Percentiles rank a stretch among this genome's conserved stretches.
Conservation (phyloP, 2,329 filamentous ascomycete species). For the Thielaviopsis punctulata region DNA sequence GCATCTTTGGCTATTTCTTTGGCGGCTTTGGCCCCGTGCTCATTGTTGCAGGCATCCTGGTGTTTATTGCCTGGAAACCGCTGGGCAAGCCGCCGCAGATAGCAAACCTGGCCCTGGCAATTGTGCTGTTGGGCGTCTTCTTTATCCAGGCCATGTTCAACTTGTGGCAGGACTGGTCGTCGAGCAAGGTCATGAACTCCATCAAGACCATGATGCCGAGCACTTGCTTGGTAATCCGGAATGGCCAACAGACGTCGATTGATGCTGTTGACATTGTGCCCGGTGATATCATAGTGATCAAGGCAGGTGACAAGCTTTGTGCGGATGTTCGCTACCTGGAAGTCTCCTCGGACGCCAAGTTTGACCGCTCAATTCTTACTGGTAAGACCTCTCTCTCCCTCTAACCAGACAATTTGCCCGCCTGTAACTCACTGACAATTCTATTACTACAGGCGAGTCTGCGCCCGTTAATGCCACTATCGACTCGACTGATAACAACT, state of each 20-base stretch:
- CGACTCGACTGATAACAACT: constrained; percentile 44
- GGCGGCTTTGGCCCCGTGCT: constrained; percentile 60
- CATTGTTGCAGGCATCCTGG: constrained; percentile 49
- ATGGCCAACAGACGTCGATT: constrained; percentile 55
- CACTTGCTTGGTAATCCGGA: constrained; percentile 58
- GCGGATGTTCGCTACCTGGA: constrained; percentile 65
- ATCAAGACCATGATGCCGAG: constrained; percentile 71
- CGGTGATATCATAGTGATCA: constrained; percentile 74
- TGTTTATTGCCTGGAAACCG: constrained; percentile 63
- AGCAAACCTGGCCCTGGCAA: constrained; percentile 56
- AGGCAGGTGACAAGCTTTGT: constrained; percentile 83
- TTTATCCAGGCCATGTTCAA: constrained; percentile 53
- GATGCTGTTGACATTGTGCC: constrained; percentile 93
- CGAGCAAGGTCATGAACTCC: constrained; percentile 58
- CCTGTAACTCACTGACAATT: constrained; percentile 22
- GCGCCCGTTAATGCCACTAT: constrained; percentile 58
- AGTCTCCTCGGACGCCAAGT: constrained; percentile 68
- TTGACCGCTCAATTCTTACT: constrained; percentile 93
- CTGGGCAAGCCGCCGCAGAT: constrained; percentile 51
- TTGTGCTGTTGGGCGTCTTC: constrained; percentile 55
- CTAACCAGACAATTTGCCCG: constrained; percentile 45
- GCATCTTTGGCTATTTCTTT: constrained; percentile 46
- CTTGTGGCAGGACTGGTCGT: constrained; percentile 59
- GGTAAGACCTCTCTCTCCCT: constrained; percentile 74
- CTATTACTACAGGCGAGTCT: constrained; percentile 55